These are phyloP conservation scores for Hypoxylon crocopeplum DNA, from an alignment of 495 filamentous ascomycete species.

Conservation along the genomic window DNA sequence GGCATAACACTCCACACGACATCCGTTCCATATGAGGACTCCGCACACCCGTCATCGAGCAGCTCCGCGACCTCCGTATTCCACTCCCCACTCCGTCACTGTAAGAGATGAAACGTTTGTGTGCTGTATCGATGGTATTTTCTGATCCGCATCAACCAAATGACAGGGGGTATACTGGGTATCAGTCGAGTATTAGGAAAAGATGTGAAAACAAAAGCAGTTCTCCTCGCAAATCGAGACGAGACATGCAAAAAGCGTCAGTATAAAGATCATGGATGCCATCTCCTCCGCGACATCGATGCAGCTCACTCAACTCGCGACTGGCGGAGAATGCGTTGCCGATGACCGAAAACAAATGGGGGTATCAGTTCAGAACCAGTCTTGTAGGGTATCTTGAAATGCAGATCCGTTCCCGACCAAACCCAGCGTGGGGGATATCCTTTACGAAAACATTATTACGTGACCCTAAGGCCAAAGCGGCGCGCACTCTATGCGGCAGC, in stretches of 20 bases:
- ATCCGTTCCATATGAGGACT: slow-evolving; percentile 29
- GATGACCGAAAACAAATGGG: slow-evolving; percentile 42
- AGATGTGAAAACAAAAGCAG: slow-evolving; percentile 41
- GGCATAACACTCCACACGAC: slow-evolving; percentile 34
- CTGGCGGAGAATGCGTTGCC: slow-evolving; percentile 17
- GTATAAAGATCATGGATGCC: slow-evolving; percentile 44
- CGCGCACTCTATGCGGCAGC: slow-evolving; percentile 55
- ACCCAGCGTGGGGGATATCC: slow-evolving; percentile 45
- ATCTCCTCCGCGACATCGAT: slow-evolving; percentile 27
- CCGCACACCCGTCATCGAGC: slow-evolving; percentile 21
- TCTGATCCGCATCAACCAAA: slow-evolving; percentile 42
- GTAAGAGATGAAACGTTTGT: slow-evolving; percentile 36
- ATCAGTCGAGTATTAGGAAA: slow-evolving; percentile 47
- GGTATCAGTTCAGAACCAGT: slow-evolving; percentile 59
- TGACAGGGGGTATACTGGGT: slow-evolving; percentile 48
- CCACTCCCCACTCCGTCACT: slow-evolving; percentile 29
- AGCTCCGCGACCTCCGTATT: slow-evolving; percentile 20
- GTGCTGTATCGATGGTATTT: slow-evolving; percentile 35
- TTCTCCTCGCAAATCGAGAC: slow-evolving; percentile 41
- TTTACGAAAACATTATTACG: slow-evolving; percentile 44
- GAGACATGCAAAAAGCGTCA: slow-evolving; percentile 43
- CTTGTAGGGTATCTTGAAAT: slow-evolving; percentile 63
- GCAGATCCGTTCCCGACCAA: slow-evolving; percentile 61
- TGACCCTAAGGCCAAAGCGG: slow-evolving; percentile 31
- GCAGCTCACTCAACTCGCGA: slow-evolving; percentile 20